Evolutionary conservation across 1,284 basidiomycete species (phyloP).

Genomic region (Heimioporus retisporus): DNA sequence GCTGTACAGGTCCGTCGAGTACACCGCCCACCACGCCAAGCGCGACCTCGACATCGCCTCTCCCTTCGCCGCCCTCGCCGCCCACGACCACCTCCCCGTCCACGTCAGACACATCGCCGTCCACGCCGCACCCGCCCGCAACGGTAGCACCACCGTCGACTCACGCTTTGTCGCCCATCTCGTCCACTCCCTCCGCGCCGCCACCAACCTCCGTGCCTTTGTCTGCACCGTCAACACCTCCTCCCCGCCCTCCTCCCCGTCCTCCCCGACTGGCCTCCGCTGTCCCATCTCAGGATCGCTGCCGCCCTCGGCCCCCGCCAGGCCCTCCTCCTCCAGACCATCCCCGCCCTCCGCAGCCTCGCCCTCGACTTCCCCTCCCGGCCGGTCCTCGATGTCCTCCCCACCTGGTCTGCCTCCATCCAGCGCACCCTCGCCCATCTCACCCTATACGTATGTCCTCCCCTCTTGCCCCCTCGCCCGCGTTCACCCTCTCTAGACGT

Average conservation of each 20-base stretch:
- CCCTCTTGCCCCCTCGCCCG: not conserved
- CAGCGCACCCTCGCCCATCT: conserved; percentile 59
- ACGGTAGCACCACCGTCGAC: conserved; percentile 36
- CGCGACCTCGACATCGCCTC: conserved; percentile 61
- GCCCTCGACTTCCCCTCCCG: conserved; percentile 69
- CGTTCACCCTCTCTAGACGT: conserved; percentile 53
- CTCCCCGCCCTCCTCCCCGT: conserved; percentile 59
- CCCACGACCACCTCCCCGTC: conserved; percentile 61
- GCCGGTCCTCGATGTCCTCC: conserved; percentile 66
- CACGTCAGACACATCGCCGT: conserved; percentile 74
- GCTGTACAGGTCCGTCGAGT: conserved; percentile 67
- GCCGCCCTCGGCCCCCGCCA: conserved; percentile 62
- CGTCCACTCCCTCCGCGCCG: conserved; percentile 55
- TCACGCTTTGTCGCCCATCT: conserved; percentile 65
- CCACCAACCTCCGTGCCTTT: conserved; percentile 65
- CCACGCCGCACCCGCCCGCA: conserved; percentile 53
- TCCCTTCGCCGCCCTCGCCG: conserved; percentile 67
- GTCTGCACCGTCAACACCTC: conserved; percentile 57
- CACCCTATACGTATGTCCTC: conserved; percentile 63
- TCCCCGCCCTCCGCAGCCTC: conserved; percentile 55
- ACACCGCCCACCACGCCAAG: conserved; percentile 64
- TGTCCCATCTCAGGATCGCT: conserved; percentile 60
- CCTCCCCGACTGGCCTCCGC: conserved; percentile 54
- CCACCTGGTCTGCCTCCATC: conserved; percentile 59
- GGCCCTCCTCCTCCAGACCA: conserved; percentile 52